Conservation (phyloP, 1,139 yeast species). For the Schwanniomyces etchellsii region DNA sequence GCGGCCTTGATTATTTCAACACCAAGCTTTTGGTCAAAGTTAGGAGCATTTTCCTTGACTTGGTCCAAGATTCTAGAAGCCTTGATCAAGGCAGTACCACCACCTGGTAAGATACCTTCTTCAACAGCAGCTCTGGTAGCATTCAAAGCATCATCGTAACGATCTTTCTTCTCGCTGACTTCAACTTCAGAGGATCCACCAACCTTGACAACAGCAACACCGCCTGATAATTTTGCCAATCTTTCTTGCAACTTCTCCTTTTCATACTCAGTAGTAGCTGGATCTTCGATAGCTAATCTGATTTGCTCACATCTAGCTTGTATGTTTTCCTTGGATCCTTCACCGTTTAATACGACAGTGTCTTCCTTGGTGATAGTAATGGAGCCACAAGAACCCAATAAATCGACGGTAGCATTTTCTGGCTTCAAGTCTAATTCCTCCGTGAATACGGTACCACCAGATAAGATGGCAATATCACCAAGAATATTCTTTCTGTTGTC, state of each 20-base stretch:
- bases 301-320: constrained; percentile 95
- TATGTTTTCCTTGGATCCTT: constrained; percentile 85
- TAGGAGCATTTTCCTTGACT: constrained; percentile 62
- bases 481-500: constrained; percentile 98
- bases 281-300: constrained; percentile 69
- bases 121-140: constrained; percentile 99
- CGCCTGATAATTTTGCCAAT: constrained; percentile 96
- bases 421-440: constrained; percentile 98
- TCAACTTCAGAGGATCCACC: constrained; percentile 99
- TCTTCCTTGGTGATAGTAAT: constrained; percentile 96
- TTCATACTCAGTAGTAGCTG: constrained; percentile 87
- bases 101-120: constrained; percentile 99
- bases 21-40: constrained; percentile 98
- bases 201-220: constrained; percentile 97
- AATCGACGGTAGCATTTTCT: constrained; percentile 88
- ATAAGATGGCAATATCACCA: constrained; percentile 94
- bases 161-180: constrained; percentile 99
- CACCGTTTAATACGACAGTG: constrained; percentile 93
- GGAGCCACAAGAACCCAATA: constrained; percentile 91
- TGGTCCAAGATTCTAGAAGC: constrained; percentile 80
- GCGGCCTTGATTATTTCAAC: constrained; percentile 94
- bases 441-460: constrained; percentile 98
- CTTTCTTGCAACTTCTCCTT: constrained; percentile 97
- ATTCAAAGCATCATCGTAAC: constrained; percentile 97
- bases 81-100: constrained; percentile 97